Evolutionary conservation across 75 land plant genomes (phyloP), one percentile per base, ranked within the genome.

Genomic region (Sequoiadendron giganteum): DNA sequence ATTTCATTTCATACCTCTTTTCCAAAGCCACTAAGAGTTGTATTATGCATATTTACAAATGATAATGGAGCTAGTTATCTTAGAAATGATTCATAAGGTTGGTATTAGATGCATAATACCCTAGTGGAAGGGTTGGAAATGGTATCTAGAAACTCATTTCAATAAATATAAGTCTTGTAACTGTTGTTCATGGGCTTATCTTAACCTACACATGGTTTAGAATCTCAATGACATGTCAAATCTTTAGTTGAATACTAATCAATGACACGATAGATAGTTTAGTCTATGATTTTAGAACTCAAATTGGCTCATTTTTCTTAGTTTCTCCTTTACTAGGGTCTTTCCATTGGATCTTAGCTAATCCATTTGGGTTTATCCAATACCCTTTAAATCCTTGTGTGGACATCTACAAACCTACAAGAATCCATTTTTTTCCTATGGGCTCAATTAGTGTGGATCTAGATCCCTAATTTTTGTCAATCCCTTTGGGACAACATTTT

Each of bases 401-500:
- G 2, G 19, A 55, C 15, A 48, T 48, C 16, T 15, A 1, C 0
- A 16, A 55, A 55, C 4, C 4, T 0, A n/a, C 30, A 70, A 25
- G 32, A 6, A 70, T 70, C 5, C n/a, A 0, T 70, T 70, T 25
- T 70, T 70, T 70, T 4, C 7, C 49, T 10, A 48, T 48, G 3
- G 10, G 49, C 8, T 48, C 49, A 8, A 48, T 7, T 48, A 48
- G 49, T 0, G 10, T 48, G 10, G 49, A 48, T 0, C 49, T 48
- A 7, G 7, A 48, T 8, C 49, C 10, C 8, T 48, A 0, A 48
- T 48, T 48, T 45, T 9, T 40, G n/a, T 48, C 49, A 48, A 48
- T 0, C 49, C 10, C 9, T 48, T 9, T 48, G 0, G 10, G 0
- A 8, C 10, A 0, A 9, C 0, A 0, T 0, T 48, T 7, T 9